Evolutionary conservation across 306 rosid genomes (phyloP), one percentile per base, ranked within the genome.

Genomic region (Rosa lucieae): DNA sequence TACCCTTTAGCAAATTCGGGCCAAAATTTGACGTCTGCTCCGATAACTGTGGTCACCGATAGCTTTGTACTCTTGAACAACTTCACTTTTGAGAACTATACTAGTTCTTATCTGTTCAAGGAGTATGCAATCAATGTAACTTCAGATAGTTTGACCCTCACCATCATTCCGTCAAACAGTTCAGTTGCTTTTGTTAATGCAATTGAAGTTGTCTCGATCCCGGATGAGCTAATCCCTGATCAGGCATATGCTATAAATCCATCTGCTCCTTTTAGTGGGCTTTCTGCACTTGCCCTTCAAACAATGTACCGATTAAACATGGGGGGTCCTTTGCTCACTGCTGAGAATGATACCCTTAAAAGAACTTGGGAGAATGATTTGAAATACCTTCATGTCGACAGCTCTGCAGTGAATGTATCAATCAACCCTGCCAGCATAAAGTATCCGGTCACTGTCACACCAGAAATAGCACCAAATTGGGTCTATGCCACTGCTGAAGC

Each of bases 281-380:
- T 95, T 49, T 91, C 97, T 13, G 85, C 72, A 40, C 87, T 80
- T 44, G 95, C 97, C 37, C 79, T 91, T 17, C 94, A 95, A 82
- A 95, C 98, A 46, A 91, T 92, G 85, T 92, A 89, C 79, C 92
- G 97, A 44, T 78, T 95, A 55, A 95, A 95, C 78, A 77, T 95
- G 81, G 97, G 97, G 39, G 99, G 99, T 67, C 88, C 99, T 74
- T 77, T 90, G 85, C 85, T 95, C 67, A 91, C 89, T 20, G 78
- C 95, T 37, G 85, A 86, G 80, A 95, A 95, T 66, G 99, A 95
- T 53, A 95, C 98, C 53, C 89, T 95, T 17, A 91, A 95, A 77
- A 91, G 99, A 83, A 91, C 93, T 77, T 95, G 97, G 99, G 94
- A 87, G 84, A 90, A 87, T 87, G 99, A 95, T 80, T 42, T 75